phyloP scores from a whole-genome alignment of 2,329 filamentous ascomycete species.

The Hypoxylon sp. region DNA sequence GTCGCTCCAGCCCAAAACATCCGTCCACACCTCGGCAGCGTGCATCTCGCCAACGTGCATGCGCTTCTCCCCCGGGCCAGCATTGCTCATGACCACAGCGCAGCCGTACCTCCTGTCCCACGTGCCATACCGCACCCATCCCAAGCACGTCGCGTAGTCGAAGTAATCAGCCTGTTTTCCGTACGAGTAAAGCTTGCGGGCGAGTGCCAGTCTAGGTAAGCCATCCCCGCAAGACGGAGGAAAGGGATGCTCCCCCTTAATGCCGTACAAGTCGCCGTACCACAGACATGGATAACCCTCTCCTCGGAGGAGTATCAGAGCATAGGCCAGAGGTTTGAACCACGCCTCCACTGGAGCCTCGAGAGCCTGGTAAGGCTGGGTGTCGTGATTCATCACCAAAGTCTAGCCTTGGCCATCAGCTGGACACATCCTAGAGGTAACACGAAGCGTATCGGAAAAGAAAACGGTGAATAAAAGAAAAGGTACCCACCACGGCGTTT shows the following conservation, averaged over 20 bases:
- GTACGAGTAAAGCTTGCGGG: slow-evolving; percentile 72
- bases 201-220: slow-evolving; percentile 66
- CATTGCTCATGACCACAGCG: slow-evolving; percentile 65
- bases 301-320: slow-evolving; percentile 70
- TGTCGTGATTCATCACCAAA: slow-evolving; percentile 69
- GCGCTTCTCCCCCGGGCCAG: slow-evolving; percentile 57
- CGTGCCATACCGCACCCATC: slow-evolving; percentile 62
- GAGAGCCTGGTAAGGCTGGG: slow-evolving; percentile 53
- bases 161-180: slow-evolving; percentile 71
- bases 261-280: slow-evolving; percentile 75
- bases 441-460: slow-evolving; percentile 65
- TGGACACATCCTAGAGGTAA: no score
- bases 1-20: slow-evolving; percentile 65
- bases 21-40: slow-evolving; percentile 69
- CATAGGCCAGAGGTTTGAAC: slow-evolving; percentile 77
- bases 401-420: background rate
- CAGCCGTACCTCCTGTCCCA: slow-evolving; percentile 57
- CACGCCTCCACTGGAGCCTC: slow-evolving; percentile 67
- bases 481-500: slow-evolving; percentile 45
- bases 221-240: slow-evolving; percentile 59
- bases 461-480: no score
- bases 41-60: slow-evolving; percentile 70
- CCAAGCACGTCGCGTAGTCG: slow-evolving; percentile 67
- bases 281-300: slow-evolving; percentile 72
- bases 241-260: slow-evolving; percentile 55